Evolutionary conservation across 768 basidiomycete genomes (phyloP).

Genomic region (Lentinus brumalis): DNA sequence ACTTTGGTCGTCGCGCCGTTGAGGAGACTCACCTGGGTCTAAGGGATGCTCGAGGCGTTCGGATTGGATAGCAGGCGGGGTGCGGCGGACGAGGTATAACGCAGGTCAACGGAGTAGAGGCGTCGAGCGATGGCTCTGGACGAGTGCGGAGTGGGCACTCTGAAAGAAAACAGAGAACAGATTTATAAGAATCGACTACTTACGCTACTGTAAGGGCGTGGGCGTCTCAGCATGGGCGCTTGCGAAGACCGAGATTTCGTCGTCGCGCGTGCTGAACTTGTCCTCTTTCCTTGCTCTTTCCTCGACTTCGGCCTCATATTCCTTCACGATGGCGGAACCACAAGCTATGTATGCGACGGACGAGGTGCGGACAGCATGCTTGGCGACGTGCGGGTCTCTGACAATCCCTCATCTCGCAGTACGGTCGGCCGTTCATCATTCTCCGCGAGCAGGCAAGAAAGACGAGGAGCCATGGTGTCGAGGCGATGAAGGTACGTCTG

Average conservation of each 20-base stretch:
- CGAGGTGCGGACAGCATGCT: slow-evolving; percentile 51
- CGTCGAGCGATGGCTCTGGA: no score
- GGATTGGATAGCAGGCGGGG: no score
- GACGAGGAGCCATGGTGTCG: slow-evolving; percentile 87
- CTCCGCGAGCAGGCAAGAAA: slow-evolving; percentile 91
- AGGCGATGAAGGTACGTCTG: slow-evolving; percentile 88
- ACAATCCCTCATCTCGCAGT: slow-evolving; percentile 46
- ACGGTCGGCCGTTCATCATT: slow-evolving; percentile 97
- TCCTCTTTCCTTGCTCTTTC: not conserved
- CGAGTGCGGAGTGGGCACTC: no score
- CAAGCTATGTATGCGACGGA: slow-evolving; percentile 87
- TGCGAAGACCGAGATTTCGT: not conserved
- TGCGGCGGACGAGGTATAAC: no score
- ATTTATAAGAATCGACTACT: no score
- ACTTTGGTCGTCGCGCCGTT: no score
- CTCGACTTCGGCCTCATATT: not conserved
- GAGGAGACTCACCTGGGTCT: no score
- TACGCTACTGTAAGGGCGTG: no score
- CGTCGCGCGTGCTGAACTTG: no score
- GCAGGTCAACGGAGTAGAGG: no score
- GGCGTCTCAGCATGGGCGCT: not conserved
- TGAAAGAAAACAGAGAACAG: no score
- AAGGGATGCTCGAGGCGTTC: no score
- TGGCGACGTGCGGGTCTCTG: not conserved
- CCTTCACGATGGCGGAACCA: slow-evolving; percentile 39